Base-by-base conservation (phyloP, 345 rosid species). In the Draba incana region DNA sequence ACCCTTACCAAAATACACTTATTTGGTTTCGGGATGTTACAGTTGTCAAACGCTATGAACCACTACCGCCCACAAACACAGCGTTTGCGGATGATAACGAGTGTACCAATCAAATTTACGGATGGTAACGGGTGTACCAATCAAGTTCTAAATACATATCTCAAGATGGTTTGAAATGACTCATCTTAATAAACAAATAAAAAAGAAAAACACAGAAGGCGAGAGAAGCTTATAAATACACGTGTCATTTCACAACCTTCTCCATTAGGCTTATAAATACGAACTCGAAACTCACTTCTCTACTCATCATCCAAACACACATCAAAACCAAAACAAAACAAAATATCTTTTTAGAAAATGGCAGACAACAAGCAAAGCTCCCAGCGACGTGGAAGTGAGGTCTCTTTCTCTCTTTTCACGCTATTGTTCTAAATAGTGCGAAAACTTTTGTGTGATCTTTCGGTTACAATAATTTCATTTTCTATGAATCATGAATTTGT, bases 371-470 rank as follows among this genome's bases (percentile, higher is more conserved):
- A 81, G 50, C 66, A 81, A 53, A 57, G 81, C 69, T 80, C 72
- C 79, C 74, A 81, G 73, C 86, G n/a, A n/a, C n/a, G n/a, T 54
- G 88, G 86, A 57, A 70, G 68, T 63, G 80, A 82, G 86, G 94
- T 83, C 47, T 66, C 50, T 66, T 68, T 33, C 63, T 66, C 42
- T n/a, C 47, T 41, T 59, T 30, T 3, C 39, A 33, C 10, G 45
- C 24, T 42, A 1, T 35, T 35, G 38, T 1, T 35, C 38, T 6
- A 35, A 6, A 33, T 33, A 33, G 37, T 33, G 20, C 20, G 8
- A 33, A 33, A 33, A 6, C 5, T 31, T 31, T 5, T 4, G 7
- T 31, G 35, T 31, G 8, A 35, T 5, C 37, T 33, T 28, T 28
- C 3, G 31, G 31, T 28, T 2, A 20, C 20, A 20, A 20, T 20